A percentile compares a stretch with the other conserved stretches of the same genome.
phyloP scores from a whole-genome alignment of 768 basidiomycete genomes.

The Podaxis sp. region DNA sequence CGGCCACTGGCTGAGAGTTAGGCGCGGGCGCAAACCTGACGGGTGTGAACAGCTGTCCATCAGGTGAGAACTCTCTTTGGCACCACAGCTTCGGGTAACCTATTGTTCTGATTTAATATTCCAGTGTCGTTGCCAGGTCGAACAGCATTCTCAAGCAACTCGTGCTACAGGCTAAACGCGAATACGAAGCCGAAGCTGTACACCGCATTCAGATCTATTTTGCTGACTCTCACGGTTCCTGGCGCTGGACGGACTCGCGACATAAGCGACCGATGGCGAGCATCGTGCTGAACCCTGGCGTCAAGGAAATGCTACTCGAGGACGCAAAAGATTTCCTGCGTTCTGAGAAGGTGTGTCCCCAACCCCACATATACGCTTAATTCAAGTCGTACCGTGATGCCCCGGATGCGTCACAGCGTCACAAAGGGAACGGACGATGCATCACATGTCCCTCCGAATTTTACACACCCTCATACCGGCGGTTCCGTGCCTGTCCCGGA shows the following conservation, averaged over 20 bases:
- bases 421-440: not conserved
- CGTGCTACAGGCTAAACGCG: slow-evolving; percentile 85
- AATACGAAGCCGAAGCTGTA: slow-evolving; percentile 84
- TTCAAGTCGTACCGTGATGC: slow-evolving; percentile 1
- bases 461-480: not conserved
- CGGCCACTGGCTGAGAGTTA: slow-evolving; percentile 81
- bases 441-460: slow-evolving; percentile 13
- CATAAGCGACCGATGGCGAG: slow-evolving; percentile 88
- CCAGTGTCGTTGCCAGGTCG: slow-evolving; percentile 74
- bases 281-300: slow-evolving; percentile 85
- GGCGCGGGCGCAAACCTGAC: slow-evolving; percentile 67
- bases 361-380: not conserved
- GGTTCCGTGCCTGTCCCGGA: not conserved
- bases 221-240: slow-evolving; percentile 83
- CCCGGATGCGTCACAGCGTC: not conserved
- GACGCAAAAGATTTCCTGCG: slow-evolving; percentile 84
- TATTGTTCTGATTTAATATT: slow-evolving; percentile 4
- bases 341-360: slow-evolving; percentile 68
- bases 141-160: slow-evolving; percentile 87
- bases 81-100: not conserved
- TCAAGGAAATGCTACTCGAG: slow-evolving; percentile 84
- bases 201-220: slow-evolving; percentile 90
- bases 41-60: slow-evolving; percentile 76
- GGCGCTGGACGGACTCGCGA: slow-evolving; percentile 86
- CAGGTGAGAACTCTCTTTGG: slow-evolving; percentile 42